Conservation (phyloP, 208 protist genomes). For the Acanthamoeba divionensis region DNA sequence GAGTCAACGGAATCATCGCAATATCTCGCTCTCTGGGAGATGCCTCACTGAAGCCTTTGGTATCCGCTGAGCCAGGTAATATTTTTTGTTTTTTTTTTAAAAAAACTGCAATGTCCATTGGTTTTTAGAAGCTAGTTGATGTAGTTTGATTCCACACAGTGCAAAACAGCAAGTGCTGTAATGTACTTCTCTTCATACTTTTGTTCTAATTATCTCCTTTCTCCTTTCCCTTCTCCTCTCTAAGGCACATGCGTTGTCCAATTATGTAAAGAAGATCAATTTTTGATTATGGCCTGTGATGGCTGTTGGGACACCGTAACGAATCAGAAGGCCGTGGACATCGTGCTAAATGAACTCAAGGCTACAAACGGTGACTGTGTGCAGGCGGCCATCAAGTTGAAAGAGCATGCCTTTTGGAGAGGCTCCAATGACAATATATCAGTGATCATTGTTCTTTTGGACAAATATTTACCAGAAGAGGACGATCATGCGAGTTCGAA, state of each 20-base stretch:
- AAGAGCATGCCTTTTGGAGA: slow-evolving; percentile 6
- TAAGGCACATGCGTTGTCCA: slow-evolving; percentile 45
- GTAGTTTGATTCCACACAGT: too few relatives aligned
- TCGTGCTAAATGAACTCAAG: background rate
- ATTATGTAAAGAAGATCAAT: slow-evolving; percentile 26
- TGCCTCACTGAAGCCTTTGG: slow-evolving; percentile 41
- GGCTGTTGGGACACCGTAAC: slow-evolving; percentile 41
- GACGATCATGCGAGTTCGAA: background rate
- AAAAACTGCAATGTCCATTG: too few relatives aligned
- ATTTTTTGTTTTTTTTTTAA: too few relatives aligned
- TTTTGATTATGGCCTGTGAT: slow-evolving; percentile 47
- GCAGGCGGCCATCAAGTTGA: background rate
- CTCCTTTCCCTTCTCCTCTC: too few relatives aligned
- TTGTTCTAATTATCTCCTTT: too few relatives aligned
- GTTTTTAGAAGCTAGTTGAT: too few relatives aligned
- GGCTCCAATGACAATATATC: slow-evolving; percentile 6
- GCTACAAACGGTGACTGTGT: background rate
- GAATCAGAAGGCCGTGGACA: slow-evolving; percentile 45
- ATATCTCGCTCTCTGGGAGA: slow-evolving; percentile 48
- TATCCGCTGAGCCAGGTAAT: slow-evolving; percentile 37
- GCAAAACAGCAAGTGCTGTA: too few relatives aligned
- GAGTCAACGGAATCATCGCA: slow-evolving; percentile 46
- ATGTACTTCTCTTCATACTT: too few relatives aligned
- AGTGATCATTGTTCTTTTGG: background rate
- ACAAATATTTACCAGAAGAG: background rate